Evolutionary conservation across 2,329 filamentous ascomycete genomes (phyloP).

Genomic region (Sphaerulina populicola): DNA sequence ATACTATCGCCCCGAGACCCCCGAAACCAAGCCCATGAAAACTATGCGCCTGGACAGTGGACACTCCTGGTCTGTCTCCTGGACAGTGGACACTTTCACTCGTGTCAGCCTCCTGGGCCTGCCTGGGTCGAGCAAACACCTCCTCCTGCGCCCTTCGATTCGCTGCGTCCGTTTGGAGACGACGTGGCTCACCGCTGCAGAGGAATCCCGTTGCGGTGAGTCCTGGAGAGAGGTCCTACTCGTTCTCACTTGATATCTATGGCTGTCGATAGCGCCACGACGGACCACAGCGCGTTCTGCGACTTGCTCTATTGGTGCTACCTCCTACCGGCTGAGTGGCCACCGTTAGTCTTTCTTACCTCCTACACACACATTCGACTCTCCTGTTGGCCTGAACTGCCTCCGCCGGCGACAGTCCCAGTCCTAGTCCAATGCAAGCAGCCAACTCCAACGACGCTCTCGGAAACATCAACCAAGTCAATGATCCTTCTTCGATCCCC

Average conservation of each 20-base stretch:
- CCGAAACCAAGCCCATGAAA: too few relatives aligned
- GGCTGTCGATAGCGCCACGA: neutral
- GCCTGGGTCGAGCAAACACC: neutral
- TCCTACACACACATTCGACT: neutral
- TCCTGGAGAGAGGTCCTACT: neutral
- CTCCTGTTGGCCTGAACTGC: too few relatives aligned
- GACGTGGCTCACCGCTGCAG: neutral
- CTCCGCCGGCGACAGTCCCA: neutral
- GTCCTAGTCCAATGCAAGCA: neutral
- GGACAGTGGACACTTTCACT: neutral
- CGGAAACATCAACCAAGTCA: neutral
- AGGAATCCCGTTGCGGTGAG: neutral
- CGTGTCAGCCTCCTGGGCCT: conserved; percentile 5
- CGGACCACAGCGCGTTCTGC: neutral
- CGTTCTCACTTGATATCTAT: neutral
- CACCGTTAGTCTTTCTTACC: neutral
- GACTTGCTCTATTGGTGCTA: neutral
- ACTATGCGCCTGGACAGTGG: neutral
- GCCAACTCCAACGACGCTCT: neutral
- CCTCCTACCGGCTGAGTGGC: neutral
- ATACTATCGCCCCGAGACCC: neutral
- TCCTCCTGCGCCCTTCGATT: neutral
- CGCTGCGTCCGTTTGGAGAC: neutral
- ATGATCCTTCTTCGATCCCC: neutral
- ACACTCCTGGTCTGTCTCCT: neutral